Percentiles rank a stretch among this genome's conserved stretches.
Evolutionary conservation across 2,329 filamentous ascomycete species (phyloP).

Genomic region (Colletotrichum spinosum): DNA sequence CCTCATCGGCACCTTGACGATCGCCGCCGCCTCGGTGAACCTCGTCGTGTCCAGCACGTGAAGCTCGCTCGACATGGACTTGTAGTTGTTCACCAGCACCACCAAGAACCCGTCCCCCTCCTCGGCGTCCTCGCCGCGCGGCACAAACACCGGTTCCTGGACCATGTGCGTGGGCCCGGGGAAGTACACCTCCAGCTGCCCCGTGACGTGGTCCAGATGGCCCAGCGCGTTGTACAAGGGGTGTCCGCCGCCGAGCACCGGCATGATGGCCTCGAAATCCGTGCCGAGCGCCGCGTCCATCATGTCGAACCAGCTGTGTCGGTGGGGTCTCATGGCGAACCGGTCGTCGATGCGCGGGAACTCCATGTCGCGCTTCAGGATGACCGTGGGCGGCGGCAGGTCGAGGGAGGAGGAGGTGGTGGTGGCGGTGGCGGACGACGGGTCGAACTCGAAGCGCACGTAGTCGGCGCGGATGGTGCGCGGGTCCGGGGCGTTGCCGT

Average conservation of each 20-base stretch:
- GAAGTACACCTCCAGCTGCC: slow-evolving; percentile 45
- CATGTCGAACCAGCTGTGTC: slow-evolving; percentile 31
- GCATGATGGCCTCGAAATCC: slow-evolving; percentile 37
- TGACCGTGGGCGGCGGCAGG: slow-evolving; percentile 13
- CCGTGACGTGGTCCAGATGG: slow-evolving; percentile 45
- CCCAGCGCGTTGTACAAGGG: slow-evolving; percentile 48
- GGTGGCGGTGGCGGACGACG: background rate
- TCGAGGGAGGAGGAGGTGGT: slow-evolving; percentile 10
- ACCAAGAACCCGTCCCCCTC: slow-evolving; percentile 56
- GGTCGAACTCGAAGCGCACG: slow-evolving; percentile 33
- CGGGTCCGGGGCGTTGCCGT: slow-evolving; percentile 49
- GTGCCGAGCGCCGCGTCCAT: slow-evolving; percentile 30
- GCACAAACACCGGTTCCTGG: slow-evolving; percentile 58
- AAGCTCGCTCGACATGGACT: slow-evolving; percentile 30
- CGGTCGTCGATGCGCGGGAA: slow-evolving; percentile 33
- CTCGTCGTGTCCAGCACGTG: slow-evolving; percentile 22
- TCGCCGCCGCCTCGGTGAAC: slow-evolving; percentile 17
- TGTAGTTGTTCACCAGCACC: slow-evolving; percentile 42
- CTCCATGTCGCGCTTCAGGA: slow-evolving; percentile 30
- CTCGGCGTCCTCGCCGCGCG: slow-evolving; percentile 43
- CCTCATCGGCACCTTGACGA: slow-evolving; percentile 24
- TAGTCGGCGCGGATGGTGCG: slow-evolving; percentile 41
- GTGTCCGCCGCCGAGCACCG: slow-evolving; percentile 29
- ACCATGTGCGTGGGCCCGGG: slow-evolving; percentile 49
- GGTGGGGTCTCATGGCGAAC: slow-evolving; percentile 11